Evolutionary conservation across 2,329 filamentous ascomycete genomes (phyloP).

Genomic region (Xenoacremonium recifei): DNA sequence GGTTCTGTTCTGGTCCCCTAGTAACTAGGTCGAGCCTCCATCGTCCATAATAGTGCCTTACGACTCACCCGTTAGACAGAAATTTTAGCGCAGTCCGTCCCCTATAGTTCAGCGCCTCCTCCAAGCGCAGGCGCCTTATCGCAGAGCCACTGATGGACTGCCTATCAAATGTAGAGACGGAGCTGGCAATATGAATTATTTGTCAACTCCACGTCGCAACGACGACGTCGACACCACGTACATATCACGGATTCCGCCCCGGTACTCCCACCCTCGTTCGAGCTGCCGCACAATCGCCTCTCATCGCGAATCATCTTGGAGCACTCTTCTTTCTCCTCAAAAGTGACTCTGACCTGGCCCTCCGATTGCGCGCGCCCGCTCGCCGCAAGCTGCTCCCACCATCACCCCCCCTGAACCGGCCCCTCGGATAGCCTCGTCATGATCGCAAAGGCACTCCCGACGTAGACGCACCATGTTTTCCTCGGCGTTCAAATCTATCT

Average conservation of each 20-base stretch:
- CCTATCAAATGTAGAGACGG: no score
- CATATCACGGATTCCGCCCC: constrained; percentile 6
- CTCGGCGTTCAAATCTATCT: constrained; percentile 89
- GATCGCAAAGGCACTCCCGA: constrained; percentile 20
- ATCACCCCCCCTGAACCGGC: constrained; percentile 5
- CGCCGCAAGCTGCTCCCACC: no score
- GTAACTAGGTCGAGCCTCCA: no score
- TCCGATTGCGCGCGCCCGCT: neutral
- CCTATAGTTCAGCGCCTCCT: neutral
- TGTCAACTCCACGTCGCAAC: constrained; percentile 19
- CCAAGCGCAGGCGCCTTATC: neutral
- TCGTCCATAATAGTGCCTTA: no score
- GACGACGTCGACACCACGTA: constrained; percentile 15
- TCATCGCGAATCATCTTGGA: neutral
- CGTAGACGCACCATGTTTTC: constrained; percentile 70
- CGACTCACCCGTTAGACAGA: no score
- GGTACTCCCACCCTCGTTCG: neutral
- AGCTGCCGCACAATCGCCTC: neutral
- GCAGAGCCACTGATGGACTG: neutral
- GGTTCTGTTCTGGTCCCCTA: no score
- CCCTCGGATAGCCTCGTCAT: constrained; percentile 21
- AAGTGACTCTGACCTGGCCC: no score
- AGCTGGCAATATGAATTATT: constrained; percentile 19
- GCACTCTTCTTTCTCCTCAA: no score
- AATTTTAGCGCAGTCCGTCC: neutral